A percentile compares a stretch with the other conserved stretches of the same genome.
These are phyloP conservation scores for Jaapia argillacea DNA, from an alignment of 768 basidiomycete species.

Conservation along the genomic window DNA sequence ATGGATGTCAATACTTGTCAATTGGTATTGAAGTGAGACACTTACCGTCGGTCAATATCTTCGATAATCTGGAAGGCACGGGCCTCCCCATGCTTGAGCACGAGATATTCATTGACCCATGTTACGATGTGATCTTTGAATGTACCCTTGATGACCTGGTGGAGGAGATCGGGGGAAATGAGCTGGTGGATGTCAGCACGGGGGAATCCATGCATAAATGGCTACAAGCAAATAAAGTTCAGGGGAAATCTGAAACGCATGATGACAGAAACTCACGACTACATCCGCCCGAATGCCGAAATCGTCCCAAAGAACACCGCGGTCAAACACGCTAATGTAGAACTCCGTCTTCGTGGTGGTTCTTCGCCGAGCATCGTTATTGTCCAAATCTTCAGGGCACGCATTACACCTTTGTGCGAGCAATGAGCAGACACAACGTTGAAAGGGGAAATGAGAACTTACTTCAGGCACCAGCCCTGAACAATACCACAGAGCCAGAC, in stretches of 20 bases:
- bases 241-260: neutral
- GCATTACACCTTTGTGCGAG: slow-evolving; percentile 7
- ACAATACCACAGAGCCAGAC: slow-evolving; percentile 9
- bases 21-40: neutral
- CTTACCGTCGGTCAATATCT: slow-evolving; percentile 22
- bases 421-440: too few species aligned
- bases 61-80: slow-evolving; percentile 14
- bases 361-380: too few species aligned
- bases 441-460: too few species aligned
- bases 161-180: slow-evolving; percentile 21
- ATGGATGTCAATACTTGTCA: neutral
- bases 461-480: slow-evolving; percentile 10
- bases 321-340: too few species aligned
- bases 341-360: too few species aligned
- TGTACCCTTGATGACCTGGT: slow-evolving; percentile 25
- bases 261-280: slow-evolving; percentile 19
- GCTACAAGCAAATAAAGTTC: slow-evolving; percentile 12
- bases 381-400: slow-evolving; percentile 15
- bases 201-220: slow-evolving; percentile 24
- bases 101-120: slow-evolving; percentile 21
- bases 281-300: slow-evolving; percentile 23
- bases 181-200: slow-evolving; percentile 25
- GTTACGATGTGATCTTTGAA: slow-evolving; percentile 29
- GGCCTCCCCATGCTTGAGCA: slow-evolving; percentile 7
- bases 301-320: slow-evolving; percentile 17